These are phyloP conservation scores for Cytospora chrysosperma DNA, from an alignment of 2,329 filamentous ascomycete species.

Conservation along the genomic window DNA sequence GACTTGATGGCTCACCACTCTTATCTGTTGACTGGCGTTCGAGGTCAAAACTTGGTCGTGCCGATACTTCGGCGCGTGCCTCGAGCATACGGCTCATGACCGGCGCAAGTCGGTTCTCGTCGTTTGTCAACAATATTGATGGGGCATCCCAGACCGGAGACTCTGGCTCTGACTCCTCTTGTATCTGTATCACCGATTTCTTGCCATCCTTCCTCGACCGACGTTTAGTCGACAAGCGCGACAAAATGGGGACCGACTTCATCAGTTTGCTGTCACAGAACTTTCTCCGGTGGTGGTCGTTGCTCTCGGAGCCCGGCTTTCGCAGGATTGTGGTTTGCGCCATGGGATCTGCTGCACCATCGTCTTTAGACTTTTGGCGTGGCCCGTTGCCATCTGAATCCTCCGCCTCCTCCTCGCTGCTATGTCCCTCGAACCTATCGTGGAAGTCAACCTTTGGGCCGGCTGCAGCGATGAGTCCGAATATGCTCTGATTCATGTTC, in stretches of 20 bases:
- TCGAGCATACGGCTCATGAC: conserved; percentile 78
- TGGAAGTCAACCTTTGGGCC: conserved; percentile 81
- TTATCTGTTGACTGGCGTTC: conserved; percentile 46
- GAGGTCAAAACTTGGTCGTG: conserved; percentile 57
- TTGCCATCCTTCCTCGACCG: conserved; percentile 44
- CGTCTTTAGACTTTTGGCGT: conserved; percentile 3
- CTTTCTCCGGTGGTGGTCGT: conserved; percentile 53
- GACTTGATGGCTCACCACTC: conserved; percentile 31
- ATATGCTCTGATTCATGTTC: conserved; percentile 93
- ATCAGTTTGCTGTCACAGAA: conserved; percentile 65
- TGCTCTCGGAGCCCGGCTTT: conserved; percentile 28
- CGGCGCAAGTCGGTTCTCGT: conserved; percentile 57
- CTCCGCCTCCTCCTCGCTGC: conserved; percentile 74
- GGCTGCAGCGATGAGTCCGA: conserved; percentile 86
- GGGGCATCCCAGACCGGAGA: conserved; percentile 26
- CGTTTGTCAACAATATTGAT: conserved; percentile 27
- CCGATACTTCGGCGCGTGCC: conserved; percentile 63
- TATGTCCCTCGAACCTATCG: conserved; percentile 73
- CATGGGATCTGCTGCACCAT: conserved; percentile 27
- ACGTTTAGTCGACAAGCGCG: conserved; percentile 41
- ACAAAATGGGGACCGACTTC: conserved; percentile 62
- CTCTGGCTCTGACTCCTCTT: conserved; percentile 33
- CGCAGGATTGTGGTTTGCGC: conserved; percentile 44
- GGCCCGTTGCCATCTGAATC: conserved; percentile 32
- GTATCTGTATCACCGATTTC: conserved; percentile 38